A percentile compares a stretch with the other conserved stretches of the same genome.
Evolutionary conservation across 768 basidiomycete genomes (phyloP).

Genomic region (Gloeostereum incarnatum): DNA sequence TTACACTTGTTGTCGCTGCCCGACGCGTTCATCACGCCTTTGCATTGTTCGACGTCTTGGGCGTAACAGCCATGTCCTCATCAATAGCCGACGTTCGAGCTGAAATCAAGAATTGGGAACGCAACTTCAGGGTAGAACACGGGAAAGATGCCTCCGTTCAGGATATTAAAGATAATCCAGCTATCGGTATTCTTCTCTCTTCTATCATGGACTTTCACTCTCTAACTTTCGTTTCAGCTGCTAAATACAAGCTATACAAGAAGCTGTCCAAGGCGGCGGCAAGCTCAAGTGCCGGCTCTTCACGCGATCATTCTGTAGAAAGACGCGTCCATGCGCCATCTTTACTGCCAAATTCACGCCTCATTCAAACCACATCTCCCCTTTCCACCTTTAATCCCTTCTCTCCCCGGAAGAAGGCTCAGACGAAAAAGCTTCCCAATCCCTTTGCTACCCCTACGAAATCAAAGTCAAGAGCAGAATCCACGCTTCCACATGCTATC

Average conservation of each 20-base stretch:
- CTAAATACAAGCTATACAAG: conserved; percentile 80
- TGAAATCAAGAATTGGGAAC: conserved; percentile 76
- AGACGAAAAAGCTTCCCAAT: conserved; percentile 32
- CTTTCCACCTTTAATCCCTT: conserved; percentile 64
- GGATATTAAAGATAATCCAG: conserved; percentile 56
- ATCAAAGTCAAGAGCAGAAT: conserved; percentile 19
- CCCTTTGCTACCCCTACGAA: conserved; percentile 36
- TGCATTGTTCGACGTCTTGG: neutral
- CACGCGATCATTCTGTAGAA: conserved; percentile 14
- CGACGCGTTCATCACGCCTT: neutral
- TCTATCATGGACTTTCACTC: conserved; percentile 2
- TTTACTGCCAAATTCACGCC: conserved; percentile 38
- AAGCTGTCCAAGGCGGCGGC: conserved; percentile 45
- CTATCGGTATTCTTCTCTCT: conserved; percentile 43
- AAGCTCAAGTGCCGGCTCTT: conserved; percentile 20
- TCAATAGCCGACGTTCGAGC: conserved; percentile 43
- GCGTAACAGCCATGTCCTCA: neutral
- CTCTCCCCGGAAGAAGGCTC: conserved; percentile 65
- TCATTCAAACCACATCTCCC: conserved; percentile 40
- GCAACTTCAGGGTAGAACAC: conserved; percentile 46
- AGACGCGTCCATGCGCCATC: conserved; percentile 19
- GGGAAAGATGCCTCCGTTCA: conserved; percentile 55
- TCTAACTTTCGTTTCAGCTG: conserved; percentile 33
- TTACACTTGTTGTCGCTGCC: conserved; percentile 22
- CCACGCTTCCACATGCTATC: conserved; percentile 19